Evolutionary conservation across 176 grass and related monocot species (phyloP), one percentile per base, ranked within the genome.

Genomic region (Avena atlantica): DNA sequence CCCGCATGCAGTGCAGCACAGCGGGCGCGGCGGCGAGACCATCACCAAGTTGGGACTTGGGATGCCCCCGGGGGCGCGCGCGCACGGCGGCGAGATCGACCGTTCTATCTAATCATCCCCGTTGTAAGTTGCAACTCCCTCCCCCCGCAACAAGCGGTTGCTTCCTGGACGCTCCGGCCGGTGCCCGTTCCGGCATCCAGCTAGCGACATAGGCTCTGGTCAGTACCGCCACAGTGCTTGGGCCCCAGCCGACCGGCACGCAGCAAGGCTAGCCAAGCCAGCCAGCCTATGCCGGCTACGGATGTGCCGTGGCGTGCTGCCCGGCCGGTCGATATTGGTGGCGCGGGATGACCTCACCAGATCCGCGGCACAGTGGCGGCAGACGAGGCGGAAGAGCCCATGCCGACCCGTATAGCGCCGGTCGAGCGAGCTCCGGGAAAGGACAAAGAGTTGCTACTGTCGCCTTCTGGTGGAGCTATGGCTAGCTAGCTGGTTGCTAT

Each of bases 351-450:
- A 83, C 50, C 12, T 88, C 86, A 78, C 24, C 50, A 49, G 80
- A 88, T 88, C 86, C 75, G 87, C 24, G 8, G 36, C 86, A 88
- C 86, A 88, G 44, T 11, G 80, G 47, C 40, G 53, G 74, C 74
- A 17, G 16, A 13, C 24, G 40, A 53, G 50, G 74, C 8, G 74
- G 74, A 31, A 10, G 49, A 56, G 50, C 74, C 74, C 74, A 77
- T 77, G 4, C 74, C 23, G 21, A 2, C 24, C 62, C 61, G 58
- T 5, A 25, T 4, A 27, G 10, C 6, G 21, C 73, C 5, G 25
- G 47, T 76, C 6, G 73, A 74, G 48, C 13, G 23, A 53, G 24
- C 74, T 20, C 74, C 50, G 74, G 74, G 49, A 55, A 56, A 56
- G 25, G 74, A 77, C 74, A 77, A 77, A 34, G 4, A 5, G 14